Base-by-base conservation (phyloP, 768 basidiomycete genomes). In the Naganishia friedmannii region DNA sequence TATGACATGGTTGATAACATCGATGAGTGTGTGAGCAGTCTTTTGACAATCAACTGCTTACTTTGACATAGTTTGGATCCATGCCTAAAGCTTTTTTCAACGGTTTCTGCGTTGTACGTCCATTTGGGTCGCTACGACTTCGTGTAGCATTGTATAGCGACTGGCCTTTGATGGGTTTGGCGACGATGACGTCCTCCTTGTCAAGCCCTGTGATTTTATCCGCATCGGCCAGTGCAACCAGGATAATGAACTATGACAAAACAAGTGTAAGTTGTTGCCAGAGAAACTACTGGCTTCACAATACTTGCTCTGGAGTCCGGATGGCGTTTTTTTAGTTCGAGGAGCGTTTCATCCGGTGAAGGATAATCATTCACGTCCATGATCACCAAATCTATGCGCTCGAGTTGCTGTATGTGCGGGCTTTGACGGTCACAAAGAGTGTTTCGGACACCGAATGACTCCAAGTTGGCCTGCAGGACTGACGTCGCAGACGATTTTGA, bases 151-250 rank as follows among this genome's bases (percentile, higher is more conserved):
- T 69, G 67, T 73, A 73, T 4, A 79, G 70, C 2, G 73, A 73
- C 17, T 63, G 42, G 32, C 74, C 76, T 66, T 77, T 79, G 65
- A 79, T 70, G 1, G 78, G 78, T 39, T 73, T 70, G 3, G 78
- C 73, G 0, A 79, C 65, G 53, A 79, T 75, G 69, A 10, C 69
- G 72, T 19, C 63, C 28, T 54, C 74, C 72, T 66, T 77, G 13
- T 77, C 66, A 28, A 73, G 66, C n/a, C 73, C 72, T 0, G 70
- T 74, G 7, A 53, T 63, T 17, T 71, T 46, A 19, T 71, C 69
- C 21, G 75, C 66, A 26, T 74, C 74, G 12, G 75, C 72, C 21
- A 72, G 70, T 3, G 70, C 32, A 4, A 74, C 74, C 13, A 78
- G 66, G 34, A 71, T 76, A 56, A 75, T 65, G 54, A 77, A 74